Percentiles rank a stretch among this genome's conserved stretches.
Conservation (phyloP, 2,329 filamentous ascomycete genomes). For the Orbilia ellipsospora region DNA sequence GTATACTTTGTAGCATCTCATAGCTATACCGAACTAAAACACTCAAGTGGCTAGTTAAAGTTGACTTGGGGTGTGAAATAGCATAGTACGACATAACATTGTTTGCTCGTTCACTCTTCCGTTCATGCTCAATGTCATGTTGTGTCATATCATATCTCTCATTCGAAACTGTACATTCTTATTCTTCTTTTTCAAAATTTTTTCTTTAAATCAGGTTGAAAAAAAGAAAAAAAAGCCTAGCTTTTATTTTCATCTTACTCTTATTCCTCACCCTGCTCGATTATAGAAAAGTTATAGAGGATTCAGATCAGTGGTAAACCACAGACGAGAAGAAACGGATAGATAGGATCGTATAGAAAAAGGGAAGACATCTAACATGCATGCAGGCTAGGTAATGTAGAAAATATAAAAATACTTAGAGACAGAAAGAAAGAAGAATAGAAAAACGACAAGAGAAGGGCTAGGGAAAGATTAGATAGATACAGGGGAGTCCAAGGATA, state of each 20-base stretch:
- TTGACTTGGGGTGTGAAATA: too few species aligned
- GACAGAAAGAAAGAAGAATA: conserved; percentile 3
- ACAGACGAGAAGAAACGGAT: neutral
- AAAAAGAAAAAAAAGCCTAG: neutral
- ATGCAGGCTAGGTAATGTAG: conserved; percentile 19
- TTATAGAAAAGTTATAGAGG: too few species aligned
- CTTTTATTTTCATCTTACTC: too few species aligned
- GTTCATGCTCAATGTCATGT: conserved; percentile 1
- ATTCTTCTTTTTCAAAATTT: neutral
- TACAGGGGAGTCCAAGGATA: conserved; percentile 13
- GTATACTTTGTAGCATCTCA: neutral
- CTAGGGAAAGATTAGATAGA: conserved; percentile 1
- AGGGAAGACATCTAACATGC: conserved; percentile 37
- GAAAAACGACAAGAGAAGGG: neutral
- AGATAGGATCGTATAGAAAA: neutral
- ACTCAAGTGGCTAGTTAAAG: neutral
- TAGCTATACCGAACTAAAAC: conserved; percentile 7
- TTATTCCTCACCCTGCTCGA: neutral
- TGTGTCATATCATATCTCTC: too few species aligned
- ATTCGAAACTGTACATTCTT: conserved; percentile 19
- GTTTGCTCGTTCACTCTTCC: too few species aligned
- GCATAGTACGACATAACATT: too few species aligned
- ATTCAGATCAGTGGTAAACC: too few species aligned
- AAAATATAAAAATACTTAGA: conserved; percentile 14
- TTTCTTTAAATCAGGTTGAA: neutral